These are phyloP conservation scores for Pythium coloratum DNA, from an alignment of 352 stramenopile species.

Conservation along the genomic window DNA sequence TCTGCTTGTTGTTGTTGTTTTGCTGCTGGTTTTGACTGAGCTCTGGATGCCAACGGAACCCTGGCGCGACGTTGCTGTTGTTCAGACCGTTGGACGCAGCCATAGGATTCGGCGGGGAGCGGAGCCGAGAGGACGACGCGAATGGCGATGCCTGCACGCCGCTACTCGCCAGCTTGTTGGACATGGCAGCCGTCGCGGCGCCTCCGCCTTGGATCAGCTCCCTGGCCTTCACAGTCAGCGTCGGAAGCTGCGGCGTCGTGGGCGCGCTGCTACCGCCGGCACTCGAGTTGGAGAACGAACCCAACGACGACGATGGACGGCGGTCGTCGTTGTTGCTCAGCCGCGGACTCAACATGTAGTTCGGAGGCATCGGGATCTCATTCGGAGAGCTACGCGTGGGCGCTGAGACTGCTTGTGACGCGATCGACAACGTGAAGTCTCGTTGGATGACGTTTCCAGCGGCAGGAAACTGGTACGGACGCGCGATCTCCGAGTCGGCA, in stretches of 20 bases:
- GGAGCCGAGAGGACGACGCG: not conserved
- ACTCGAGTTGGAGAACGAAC: conserved; percentile 10
- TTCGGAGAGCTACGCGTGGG: conserved; percentile 24
- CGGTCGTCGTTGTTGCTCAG: conserved; percentile 1
- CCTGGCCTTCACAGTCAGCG: conserved; percentile 10
- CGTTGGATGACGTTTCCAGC: conserved; percentile 19
- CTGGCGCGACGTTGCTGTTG: conserved; percentile 12
- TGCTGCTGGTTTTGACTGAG: conserved; percentile 22
- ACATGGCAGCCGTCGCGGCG: not conserved
- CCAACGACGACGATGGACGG: conserved; percentile 9
- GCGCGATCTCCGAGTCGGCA: conserved; percentile 12
- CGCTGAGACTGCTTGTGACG: conserved; percentile 3
- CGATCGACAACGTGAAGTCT: conserved; percentile 29
- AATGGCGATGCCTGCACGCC: conserved; percentile 7
- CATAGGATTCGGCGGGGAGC: conserved; percentile 10
- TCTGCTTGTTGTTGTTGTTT: conserved; percentile 10
- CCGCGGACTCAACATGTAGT: conserved; percentile 31
- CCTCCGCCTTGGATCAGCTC: not conserved
- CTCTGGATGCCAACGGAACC: conserved; percentile 23
- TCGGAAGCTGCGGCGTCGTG: conserved; percentile 8
- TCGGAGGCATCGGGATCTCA: conserved; percentile 30
- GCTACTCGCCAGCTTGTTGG: conserved; percentile 12
- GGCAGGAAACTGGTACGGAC: not conserved
- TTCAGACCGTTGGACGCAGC: conserved; percentile 2
- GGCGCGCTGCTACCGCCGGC: conserved; percentile 1